Conservation (phyloP, 2,329 filamentous ascomycete species). For the Setomelanomma holmii region DNA sequence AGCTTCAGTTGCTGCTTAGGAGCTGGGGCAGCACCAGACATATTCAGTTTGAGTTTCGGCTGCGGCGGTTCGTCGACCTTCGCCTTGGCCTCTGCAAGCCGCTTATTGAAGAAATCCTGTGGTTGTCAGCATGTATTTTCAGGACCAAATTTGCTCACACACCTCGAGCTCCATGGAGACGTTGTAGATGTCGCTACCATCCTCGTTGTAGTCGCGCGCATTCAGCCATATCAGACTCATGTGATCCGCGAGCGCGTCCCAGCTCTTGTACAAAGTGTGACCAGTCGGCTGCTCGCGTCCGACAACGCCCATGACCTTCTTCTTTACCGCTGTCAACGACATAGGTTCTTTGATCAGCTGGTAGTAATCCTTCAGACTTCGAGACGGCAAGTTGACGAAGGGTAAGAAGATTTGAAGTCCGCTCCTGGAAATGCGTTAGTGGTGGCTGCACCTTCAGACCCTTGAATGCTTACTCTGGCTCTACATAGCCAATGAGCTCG, state of each 20-base stretch:
- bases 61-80: conserved; percentile 75
- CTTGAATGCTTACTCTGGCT: conserved; percentile 51
- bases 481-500: conserved; percentile 72
- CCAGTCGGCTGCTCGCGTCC: conserved; percentile 68
- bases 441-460: background rate
- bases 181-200: conserved; percentile 82
- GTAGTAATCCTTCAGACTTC: conserved; percentile 84
- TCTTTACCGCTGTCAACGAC: conserved; percentile 78
- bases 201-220: conserved; percentile 88
- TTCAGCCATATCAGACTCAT: conserved; percentile 86
- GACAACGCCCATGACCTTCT: conserved; percentile 75
- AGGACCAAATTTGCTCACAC: conserved; percentile 22
- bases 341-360: conserved; percentile 81
- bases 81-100: conserved; percentile 74
- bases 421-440: conserved; percentile 38
- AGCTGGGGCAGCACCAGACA: conserved; percentile 52
- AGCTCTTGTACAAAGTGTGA: conserved; percentile 77
- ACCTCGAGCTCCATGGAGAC: conserved; percentile 83
- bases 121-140: conserved; percentile 17
- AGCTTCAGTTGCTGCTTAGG: conserved; percentile 66
- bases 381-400: conserved; percentile 79
- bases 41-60: conserved; percentile 82
- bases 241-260: conserved; percentile 82
- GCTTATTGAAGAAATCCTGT: conserved; percentile 71
- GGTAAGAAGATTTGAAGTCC: conserved; percentile 75